These are phyloP conservation scores for Entomortierella lignicola DNA, from an alignment of 192 early-diverging fungal species.

Conservation along the genomic window DNA sequence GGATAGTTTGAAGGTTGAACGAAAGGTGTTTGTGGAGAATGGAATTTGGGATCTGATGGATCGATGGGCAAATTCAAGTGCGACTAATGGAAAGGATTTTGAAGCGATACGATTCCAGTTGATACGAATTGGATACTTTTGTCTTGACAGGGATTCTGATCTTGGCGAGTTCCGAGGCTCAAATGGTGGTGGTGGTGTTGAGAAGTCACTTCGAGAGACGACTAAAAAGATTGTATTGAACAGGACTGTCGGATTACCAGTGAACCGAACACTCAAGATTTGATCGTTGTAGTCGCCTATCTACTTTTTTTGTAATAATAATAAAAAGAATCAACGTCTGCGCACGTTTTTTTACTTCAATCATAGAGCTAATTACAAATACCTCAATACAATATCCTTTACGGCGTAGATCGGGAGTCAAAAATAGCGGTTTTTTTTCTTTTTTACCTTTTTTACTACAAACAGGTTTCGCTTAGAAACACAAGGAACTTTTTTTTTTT, in stretches of 20 bases:
- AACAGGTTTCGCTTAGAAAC: too few relatives aligned
- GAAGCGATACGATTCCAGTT: conserved; percentile 95
- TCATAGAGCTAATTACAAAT: too few relatives aligned
- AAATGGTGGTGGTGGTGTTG: conserved; percentile 36
- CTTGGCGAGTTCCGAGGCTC: conserved; percentile 70
- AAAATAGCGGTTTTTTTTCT: too few relatives aligned
- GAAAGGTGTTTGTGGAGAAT: conserved; percentile 84
- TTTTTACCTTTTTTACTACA: too few relatives aligned
- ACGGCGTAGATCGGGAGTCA: too few relatives aligned
- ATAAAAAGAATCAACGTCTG: too few relatives aligned
- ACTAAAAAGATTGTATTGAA: conserved; percentile 41
- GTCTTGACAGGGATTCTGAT: conserved; percentile 93
- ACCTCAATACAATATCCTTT: too few relatives aligned
- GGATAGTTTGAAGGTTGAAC: conserved; percentile 78
- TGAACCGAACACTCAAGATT: conserved; percentile 38
- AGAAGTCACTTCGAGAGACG: conserved; percentile 31
- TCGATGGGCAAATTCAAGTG: conserved; percentile 64
- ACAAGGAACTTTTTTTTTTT: too few relatives aligned
- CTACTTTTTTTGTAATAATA: too few relatives aligned
- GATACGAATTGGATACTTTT: conserved; percentile 96
- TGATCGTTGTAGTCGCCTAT: neutral
- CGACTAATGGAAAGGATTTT: conserved; percentile 65
- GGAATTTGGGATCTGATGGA: conserved; percentile 80
- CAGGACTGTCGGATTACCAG: conserved; percentile 41
- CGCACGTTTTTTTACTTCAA: too few relatives aligned